A percentile compares a stretch with the other conserved stretches of the same genome.
These are phyloP conservation scores for Chaetomium fimeti DNA, from an alignment of 495 filamentous ascomycete species.

Conservation along the genomic window DNA sequence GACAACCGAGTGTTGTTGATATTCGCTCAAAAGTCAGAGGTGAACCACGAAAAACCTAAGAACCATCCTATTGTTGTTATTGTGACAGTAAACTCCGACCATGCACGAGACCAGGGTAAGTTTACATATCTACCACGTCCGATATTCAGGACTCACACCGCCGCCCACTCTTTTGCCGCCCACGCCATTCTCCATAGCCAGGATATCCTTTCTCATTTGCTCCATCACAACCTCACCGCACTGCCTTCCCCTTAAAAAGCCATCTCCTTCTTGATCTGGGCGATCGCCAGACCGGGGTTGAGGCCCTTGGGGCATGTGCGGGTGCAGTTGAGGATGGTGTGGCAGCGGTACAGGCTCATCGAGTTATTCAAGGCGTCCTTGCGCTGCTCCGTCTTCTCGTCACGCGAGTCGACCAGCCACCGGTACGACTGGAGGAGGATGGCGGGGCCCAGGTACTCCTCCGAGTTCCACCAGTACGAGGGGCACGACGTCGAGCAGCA, in stretches of 20 bases:
- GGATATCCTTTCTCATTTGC: not conserved
- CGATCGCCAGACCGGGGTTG: constrained; percentile 92
- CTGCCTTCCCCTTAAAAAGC: constrained; percentile 54
- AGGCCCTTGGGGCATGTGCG: constrained; percentile 96
- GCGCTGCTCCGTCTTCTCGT: constrained; percentile 81
- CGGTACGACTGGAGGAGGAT: constrained; percentile 95
- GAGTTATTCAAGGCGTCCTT: constrained; percentile 92
- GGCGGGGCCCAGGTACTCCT: constrained; percentile 96
- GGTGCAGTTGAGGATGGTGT: constrained; percentile 98
- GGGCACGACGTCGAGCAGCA: constrained; percentile 99
- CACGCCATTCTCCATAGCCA: constrained; percentile 4
- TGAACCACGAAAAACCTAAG: constrained; percentile 10
- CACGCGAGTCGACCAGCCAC: constrained; percentile 89
- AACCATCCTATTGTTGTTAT: constrained; percentile 31
- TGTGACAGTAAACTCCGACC: constrained; percentile 40
- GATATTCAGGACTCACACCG: constrained; percentile 11
- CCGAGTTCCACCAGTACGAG: constrained; percentile 98
- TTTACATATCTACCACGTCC: constrained; percentile 34
- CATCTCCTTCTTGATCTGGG: constrained; percentile 98
- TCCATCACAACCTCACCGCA: constrained; percentile 1
- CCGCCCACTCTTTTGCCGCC: constrained; percentile 3
- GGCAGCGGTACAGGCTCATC: constrained; percentile 97
- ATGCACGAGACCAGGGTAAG: constrained; percentile 37
- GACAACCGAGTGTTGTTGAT: not conserved
- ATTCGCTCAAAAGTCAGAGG: constrained; percentile 1